Conservation (phyloP, 2,329 filamentous ascomycete species). For the Curvularia sp. region DNA sequence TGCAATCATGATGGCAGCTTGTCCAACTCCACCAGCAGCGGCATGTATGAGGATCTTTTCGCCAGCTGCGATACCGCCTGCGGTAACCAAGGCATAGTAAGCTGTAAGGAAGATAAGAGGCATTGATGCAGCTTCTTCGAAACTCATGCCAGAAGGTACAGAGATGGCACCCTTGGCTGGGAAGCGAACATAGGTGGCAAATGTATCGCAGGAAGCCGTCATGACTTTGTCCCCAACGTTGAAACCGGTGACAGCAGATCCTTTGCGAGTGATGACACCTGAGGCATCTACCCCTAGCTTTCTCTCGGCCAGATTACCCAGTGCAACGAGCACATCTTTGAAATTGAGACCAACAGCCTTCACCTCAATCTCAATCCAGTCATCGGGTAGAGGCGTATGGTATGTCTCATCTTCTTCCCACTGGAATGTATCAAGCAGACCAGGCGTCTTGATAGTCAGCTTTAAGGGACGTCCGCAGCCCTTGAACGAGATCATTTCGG, state of each 20-base stretch:
- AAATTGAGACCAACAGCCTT: constrained; percentile 15
- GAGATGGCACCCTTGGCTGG: constrained; percentile 14
- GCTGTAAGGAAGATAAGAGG: constrained; percentile 15
- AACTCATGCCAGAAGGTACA: constrained; percentile 9
- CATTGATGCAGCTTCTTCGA: constrained; percentile 15
- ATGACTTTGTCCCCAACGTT: constrained; percentile 8
- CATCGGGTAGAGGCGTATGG: constrained; percentile 5
- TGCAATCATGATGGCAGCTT: constrained; percentile 32
- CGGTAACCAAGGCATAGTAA: constrained; percentile 10
- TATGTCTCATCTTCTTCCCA: constrained; percentile 13
- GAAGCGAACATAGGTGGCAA: constrained; percentile 15
- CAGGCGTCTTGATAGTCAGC: constrained; percentile 9
- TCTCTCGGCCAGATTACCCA: constrained; percentile 14
- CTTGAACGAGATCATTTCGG: constrained; percentile 10
- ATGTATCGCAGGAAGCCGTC: constrained; percentile 14
- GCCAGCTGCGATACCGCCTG: constrained; percentile 20
- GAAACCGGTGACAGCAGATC: constrained; percentile 7
- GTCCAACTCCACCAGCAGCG: constrained; percentile 35
- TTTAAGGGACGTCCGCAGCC: constrained; percentile 13
- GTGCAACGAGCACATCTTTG: constrained; percentile 9
- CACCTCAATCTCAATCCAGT: constrained; percentile 9
- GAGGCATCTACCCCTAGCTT: constrained; percentile 10
- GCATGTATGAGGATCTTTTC: constrained; percentile 41
- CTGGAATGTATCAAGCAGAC: constrained; percentile 10
- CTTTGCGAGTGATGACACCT: constrained; percentile 7